phyloP scores from a whole-genome alignment of 2,329 filamentous ascomycete species.

The Macrophomina phaseolina region DNA sequence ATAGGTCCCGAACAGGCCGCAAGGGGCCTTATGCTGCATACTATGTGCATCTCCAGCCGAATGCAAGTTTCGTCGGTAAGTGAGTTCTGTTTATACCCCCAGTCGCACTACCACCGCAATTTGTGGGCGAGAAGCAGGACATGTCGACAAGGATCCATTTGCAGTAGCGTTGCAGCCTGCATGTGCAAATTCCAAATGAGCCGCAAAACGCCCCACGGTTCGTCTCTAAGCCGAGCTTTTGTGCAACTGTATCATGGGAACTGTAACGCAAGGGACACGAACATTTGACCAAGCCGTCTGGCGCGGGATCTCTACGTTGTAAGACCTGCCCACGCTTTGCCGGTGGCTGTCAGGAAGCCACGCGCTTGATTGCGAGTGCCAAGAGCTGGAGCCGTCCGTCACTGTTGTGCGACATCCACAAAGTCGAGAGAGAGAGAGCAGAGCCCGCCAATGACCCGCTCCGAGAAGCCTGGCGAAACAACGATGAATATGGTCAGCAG shows the following conservation, averaged over 20 bases:
- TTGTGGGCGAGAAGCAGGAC: conserved; percentile 14
- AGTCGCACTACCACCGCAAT: conserved; percentile 6
- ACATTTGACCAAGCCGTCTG: conserved; percentile 14
- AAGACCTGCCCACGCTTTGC: conserved; percentile 24
- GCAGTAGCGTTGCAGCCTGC: conserved; percentile 25
- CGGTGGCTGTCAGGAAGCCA: conserved; percentile 21
- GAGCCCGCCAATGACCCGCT: conserved; percentile 11
- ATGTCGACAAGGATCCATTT: conserved; percentile 26
- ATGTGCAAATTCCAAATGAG: conserved; percentile 28
- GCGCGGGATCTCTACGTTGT: conserved; percentile 23
- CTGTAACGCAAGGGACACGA: conserved; percentile 25
- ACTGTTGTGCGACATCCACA: conserved; percentile 24
- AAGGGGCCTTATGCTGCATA: conserved; percentile 90
- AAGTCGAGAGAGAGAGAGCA: background rate
- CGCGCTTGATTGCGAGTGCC: conserved; percentile 21
- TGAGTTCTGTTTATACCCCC: conserved; percentile 32
- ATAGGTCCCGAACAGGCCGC: conserved; percentile 78
- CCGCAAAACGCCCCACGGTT: conserved; percentile 24
- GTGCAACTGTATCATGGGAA: conserved; percentile 6
- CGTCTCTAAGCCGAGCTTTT: background rate
- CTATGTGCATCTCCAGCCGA: conserved; percentile 82
- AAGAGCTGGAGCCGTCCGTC: conserved; percentile 26
- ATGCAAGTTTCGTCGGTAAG: conserved; percentile 71
- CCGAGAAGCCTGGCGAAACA: conserved; percentile 1
- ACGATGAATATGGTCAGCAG: conserved; percentile 25